Percentiles rank a stretch among this genome's conserved stretches.
Conservation (phyloP, 208 protist genomes). For the Leishmania major region DNA sequence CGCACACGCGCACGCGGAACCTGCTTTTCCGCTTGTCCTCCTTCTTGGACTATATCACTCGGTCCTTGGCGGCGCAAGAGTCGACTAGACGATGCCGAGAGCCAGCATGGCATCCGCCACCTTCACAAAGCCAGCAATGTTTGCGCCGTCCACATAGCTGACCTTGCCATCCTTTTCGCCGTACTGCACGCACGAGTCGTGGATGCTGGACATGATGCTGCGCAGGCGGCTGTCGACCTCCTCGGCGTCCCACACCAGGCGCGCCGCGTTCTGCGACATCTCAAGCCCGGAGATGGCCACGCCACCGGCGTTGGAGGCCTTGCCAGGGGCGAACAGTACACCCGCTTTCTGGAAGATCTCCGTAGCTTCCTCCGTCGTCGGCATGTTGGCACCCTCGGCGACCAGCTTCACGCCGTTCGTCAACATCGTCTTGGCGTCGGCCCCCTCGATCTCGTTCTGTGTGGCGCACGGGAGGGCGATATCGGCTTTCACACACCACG, state of each 20-base stretch:
- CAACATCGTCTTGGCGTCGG: constrained; percentile 75
- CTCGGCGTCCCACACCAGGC: constrained; percentile 83
- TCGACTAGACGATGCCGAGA: constrained; percentile 60
- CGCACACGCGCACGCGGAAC: neutral
- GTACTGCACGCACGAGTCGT: constrained; percentile 65
- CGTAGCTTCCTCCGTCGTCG: constrained; percentile 85
- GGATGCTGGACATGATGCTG: constrained; percentile 92
- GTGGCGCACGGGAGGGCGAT: constrained; percentile 92
- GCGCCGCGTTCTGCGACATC: constrained; percentile 94
- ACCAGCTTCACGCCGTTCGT: constrained; percentile 81
- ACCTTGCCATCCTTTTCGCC: constrained; percentile 49
- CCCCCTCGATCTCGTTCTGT: constrained; percentile 93
- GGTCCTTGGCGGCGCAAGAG: neutral
- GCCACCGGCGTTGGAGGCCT: constrained; percentile 95
- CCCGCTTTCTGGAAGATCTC: constrained; percentile 49
- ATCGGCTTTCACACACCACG: constrained; percentile 67
- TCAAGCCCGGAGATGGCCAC: constrained; percentile 94
- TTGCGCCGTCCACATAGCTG: constrained; percentile 89
- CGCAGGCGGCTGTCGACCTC: constrained; percentile 89
- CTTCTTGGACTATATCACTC: neutral
- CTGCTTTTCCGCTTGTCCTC: neutral
- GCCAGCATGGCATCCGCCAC: constrained; percentile 76
- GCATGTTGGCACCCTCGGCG: constrained; percentile 95
- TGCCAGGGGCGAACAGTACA: constrained; percentile 90
- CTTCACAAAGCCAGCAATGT: constrained; percentile 93